A percentile compares a stretch with the other conserved stretches of the same genome.
Evolutionary conservation across 768 basidiomycete species (phyloP).

Genomic region (Rhizopogon sp.): DNA sequence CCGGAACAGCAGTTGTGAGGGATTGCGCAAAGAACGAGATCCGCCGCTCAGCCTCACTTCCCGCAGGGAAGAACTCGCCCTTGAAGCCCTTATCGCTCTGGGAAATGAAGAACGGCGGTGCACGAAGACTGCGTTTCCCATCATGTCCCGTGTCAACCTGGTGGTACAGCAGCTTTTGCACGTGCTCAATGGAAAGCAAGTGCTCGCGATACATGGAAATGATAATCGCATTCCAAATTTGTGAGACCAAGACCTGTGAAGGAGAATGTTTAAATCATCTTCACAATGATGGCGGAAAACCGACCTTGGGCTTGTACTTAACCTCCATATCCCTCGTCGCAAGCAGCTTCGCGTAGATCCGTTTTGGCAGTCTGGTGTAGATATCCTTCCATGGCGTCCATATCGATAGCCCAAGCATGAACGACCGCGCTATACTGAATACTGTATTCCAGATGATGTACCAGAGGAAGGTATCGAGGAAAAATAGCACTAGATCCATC

Average conservation of each 20-base stretch:
- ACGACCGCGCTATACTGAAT: constrained; percentile 83
- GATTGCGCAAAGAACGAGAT: constrained; percentile 99
- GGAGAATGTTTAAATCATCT: background rate
- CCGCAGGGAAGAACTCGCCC: constrained; percentile 87
- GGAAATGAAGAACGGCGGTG: constrained; percentile 97
- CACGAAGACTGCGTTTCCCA: constrained; percentile 86
- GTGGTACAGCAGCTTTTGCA: constrained; percentile 96
- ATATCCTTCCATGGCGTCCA: constrained; percentile 99
- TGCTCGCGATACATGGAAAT: constrained; percentile 99
- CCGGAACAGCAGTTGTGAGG: constrained; percentile 90
- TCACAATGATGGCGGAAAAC: constrained; percentile 4
- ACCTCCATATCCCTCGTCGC: constrained; percentile 95
- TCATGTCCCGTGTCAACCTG: constrained; percentile 84
- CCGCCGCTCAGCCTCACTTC: constrained; percentile 93
- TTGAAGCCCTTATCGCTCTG: constrained; percentile 86
- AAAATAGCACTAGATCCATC: constrained; percentile 97
- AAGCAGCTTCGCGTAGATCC: constrained; percentile 93
- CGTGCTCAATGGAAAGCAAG: constrained; percentile 96
- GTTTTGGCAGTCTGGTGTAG: constrained; percentile 90
- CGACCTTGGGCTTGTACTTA: constrained; percentile 98
- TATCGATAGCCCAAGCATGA: constrained; percentile 88
- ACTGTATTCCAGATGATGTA: constrained; percentile 99
- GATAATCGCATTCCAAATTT: constrained; percentile 99
- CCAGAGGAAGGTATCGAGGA: constrained; percentile 99
- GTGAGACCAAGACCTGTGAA: constrained; percentile 86